Evolutionary conservation across 768 basidiomycete species (phyloP), one percentile per base, ranked within the genome.

Genomic region (Albatrellus ellisii): DNA sequence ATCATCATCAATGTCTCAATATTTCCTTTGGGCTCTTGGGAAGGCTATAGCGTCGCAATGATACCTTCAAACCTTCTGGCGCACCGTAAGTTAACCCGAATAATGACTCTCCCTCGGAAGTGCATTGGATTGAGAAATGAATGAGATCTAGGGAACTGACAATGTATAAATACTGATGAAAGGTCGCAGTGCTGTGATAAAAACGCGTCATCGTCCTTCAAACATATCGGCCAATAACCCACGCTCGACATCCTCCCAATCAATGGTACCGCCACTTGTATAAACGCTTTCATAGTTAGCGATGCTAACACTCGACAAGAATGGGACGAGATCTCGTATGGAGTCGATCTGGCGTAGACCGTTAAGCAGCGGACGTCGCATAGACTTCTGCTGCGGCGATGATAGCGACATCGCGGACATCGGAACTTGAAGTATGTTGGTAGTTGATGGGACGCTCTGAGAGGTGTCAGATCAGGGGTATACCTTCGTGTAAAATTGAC

Each of bases 241-340:
- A 35, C 66, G 68, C 60, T 98, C 94, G 17, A 99, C 80, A 2
- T 77, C 78, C 25, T 77, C 79, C 90, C 88, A 94, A 55, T 98
- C 92, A 15, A 98, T 66, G 43, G 72, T 77, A 0, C 83, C 80
- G 11, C 73, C 75, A 49, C 81, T 81, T 6, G 75, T 74, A 58
- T 97, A 99, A 36, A 94, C 72, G 45, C 82, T 83, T 62, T 98
- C 90, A 56, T 90, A 98, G 8, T 84, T 81, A 4, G 79, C 68
- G 39, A 94, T 77, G 59, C 90, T 94, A 38, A 91, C 79, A 43
- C 79, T 73, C 1, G 88, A 79, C 60, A 98, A 91, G 67, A 99
- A 99, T 1, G 81, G 73, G n/a, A 79, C 70, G 20, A 99, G 64
- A 53, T 95, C 86, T 27, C 77, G 73, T 31, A 95, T 75, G 41